phyloP scores from a whole-genome alignment of 257 asterid genomes.

The Mentha longifolia region DNA sequence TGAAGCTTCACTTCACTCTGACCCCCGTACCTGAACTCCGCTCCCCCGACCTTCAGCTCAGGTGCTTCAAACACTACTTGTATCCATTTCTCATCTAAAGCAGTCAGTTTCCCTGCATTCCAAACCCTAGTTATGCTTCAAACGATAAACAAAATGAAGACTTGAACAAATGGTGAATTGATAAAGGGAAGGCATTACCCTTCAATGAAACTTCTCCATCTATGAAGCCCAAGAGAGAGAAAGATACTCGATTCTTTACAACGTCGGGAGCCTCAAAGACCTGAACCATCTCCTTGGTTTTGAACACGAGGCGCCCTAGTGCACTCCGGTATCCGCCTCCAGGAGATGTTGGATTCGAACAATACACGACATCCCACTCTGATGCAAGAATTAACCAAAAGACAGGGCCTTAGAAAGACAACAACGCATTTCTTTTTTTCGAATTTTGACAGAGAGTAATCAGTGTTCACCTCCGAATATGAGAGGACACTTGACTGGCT shows the following conservation, averaged over 20 bases:
- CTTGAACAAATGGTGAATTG: not conserved
- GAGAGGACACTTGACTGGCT: conserved; percentile 87
- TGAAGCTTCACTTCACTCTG: conserved; percentile 92
- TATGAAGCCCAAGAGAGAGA: conserved; percentile 70
- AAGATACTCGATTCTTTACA: conserved; percentile 65
- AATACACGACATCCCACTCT: conserved; percentile 93
- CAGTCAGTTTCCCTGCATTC: conserved; percentile 71
- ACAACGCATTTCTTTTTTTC: not conserved
- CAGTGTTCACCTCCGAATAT: conserved; percentile 78
- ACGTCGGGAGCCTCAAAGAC: conserved; percentile 83
- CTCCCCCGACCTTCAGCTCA: conserved; percentile 71
- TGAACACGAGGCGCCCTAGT: conserved; percentile 75
- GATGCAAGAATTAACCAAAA: conserved; percentile 14
- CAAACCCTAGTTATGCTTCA: not conserved
- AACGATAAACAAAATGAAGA: too few relatives aligned
- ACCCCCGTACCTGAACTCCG: conserved; percentile 73
- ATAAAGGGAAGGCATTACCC: conserved; percentile 47
- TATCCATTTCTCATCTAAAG: conserved; percentile 85
- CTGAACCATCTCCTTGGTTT: conserved; percentile 88
- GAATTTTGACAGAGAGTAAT: not conserved
- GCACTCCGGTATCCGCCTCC: conserved; percentile 90
- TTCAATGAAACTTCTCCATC: conserved; percentile 86
- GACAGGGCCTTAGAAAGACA: not conserved
- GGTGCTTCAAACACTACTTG: conserved; percentile 83
- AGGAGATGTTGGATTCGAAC: conserved; percentile 91